Evolutionary conservation across 2,329 filamentous ascomycete genomes (phyloP).

Genomic region (Akanthomyces uredinophilus): DNA sequence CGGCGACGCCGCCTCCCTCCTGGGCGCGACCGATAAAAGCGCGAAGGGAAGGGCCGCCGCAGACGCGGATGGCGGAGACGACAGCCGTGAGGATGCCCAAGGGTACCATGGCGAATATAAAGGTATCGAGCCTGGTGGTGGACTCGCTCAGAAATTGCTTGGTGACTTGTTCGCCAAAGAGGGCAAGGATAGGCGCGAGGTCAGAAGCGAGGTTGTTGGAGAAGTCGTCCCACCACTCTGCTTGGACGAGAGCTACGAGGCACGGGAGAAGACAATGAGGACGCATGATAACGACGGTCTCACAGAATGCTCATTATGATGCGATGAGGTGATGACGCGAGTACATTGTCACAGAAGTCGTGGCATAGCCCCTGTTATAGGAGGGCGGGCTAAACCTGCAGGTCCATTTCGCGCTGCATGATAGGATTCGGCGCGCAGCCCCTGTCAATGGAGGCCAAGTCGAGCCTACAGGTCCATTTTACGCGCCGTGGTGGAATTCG

Average conservation of each 20-base stretch:
- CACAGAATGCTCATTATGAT: too few relatives aligned
- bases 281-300: too few relatives aligned
- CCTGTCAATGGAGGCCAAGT: too few relatives aligned
- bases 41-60: constrained; percentile 25
- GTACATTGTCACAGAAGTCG: too few relatives aligned
- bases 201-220: constrained; percentile 32
- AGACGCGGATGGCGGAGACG: constrained; percentile 28
- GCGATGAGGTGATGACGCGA: too few relatives aligned
- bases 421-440: too few relatives aligned
- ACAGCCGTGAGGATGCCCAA: constrained; percentile 37
- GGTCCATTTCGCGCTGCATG: too few relatives aligned
- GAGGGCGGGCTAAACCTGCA: too few relatives aligned
- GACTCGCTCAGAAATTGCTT: constrained; percentile 35
- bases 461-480: too few relatives aligned
- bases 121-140: constrained; percentile 24
- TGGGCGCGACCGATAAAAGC: constrained; percentile 36
- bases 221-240: constrained; percentile 22
- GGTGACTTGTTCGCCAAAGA: constrained; percentile 35
- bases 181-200: constrained; percentile 28
- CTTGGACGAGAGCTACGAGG: background rate
- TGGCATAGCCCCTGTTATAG: too few relatives aligned
- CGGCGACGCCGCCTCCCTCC: constrained; percentile 28
- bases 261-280: background rate
- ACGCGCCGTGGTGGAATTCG: too few relatives aligned
- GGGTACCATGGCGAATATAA: constrained; percentile 32